Percentiles rank a stretch among this genome's conserved stretches.
phyloP scores from a whole-genome alignment of 2,329 filamentous ascomycete species.

The Paraphoma sp. region DNA sequence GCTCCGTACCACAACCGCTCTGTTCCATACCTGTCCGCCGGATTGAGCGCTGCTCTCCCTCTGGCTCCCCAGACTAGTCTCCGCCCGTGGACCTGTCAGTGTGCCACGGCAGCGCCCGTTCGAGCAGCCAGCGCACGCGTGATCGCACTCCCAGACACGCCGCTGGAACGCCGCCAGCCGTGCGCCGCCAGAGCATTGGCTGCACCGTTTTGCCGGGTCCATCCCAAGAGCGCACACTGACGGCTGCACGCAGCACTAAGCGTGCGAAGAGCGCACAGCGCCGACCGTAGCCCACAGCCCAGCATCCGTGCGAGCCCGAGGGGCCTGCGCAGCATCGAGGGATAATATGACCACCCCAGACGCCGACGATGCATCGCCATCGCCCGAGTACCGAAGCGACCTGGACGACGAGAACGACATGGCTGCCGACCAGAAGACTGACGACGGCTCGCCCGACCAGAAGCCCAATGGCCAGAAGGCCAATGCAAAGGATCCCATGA shows the following conservation, averaged over 20 bases:
- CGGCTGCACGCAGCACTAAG: conserved; percentile 49
- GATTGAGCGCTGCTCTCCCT: conserved; percentile 34
- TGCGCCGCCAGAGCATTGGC: conserved; percentile 44
- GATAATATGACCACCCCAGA: conserved; percentile 58
- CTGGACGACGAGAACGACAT: conserved; percentile 53
- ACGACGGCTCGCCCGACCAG: conserved; percentile 44
- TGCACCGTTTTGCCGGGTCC: conserved; percentile 43
- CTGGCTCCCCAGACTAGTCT: conserved; percentile 21
- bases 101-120: conserved; percentile 47
- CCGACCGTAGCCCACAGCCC: conserved; percentile 38
- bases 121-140: conserved; percentile 49
- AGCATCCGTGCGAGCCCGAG: conserved; percentile 40
- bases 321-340: conserved; percentile 34
- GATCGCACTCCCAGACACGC: conserved; percentile 50
- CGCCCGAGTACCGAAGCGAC: conserved; percentile 55
- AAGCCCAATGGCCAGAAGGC: conserved; percentile 43
- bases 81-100: conserved; percentile 33
- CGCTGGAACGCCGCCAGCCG: conserved; percentile 47
- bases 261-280: conserved; percentile 46
- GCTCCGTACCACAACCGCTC: conserved; percentile 45
- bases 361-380: conserved; percentile 55
- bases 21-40: conserved; percentile 50
- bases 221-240: conserved; percentile 43
- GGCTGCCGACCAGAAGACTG: conserved; percentile 51
- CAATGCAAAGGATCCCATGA: conserved; percentile 84